Base-by-base conservation (phyloP, 495 filamentous ascomycete species). In the Elasticomyces elasticus region DNA sequence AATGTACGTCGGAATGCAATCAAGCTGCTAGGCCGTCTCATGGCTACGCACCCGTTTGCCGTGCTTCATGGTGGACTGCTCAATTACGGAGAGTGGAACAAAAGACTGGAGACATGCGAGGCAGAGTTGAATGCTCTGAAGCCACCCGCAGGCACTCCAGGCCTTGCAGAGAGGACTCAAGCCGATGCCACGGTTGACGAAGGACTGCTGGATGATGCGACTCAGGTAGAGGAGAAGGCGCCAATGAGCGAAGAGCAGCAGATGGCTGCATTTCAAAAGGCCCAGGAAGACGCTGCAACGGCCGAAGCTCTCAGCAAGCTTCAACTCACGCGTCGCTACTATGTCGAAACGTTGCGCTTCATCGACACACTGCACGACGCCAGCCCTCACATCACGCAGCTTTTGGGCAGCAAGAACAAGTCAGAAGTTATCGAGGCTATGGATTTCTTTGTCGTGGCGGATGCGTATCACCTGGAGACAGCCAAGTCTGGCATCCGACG, bases 371-470 rank as follows among this genome's bases (percentile, higher is more conserved):
- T 99, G 17, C 89, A 95, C 62, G 76, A 80, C 12, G 86, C 86
- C 28, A 90, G 88, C 0, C 72, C 69, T 1, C 76, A 82, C 12
- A 80, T 97, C 17, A 86, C 83, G 55, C 91, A 95, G 68, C 77
- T 99, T 5, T 76, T 99, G 10, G 83, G 85, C 5, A 91, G 90
- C 13, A 87, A 85, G 64, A 99, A 97, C 72, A 97, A 97, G 74
- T 94, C 84, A 56, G 92, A 99, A 67, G 86, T 95, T 23, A 95
- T 97, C 52, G 94, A 97, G 64, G 94, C 92, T 2, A 99, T 99
- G 89, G 92, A 99, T 63, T 97, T 92, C 69, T 94, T 97, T 62
- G 87, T 90, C 53, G 81, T 95, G 27, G 79, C 91, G 31, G 89
- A 99, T 68, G 89, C 87, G 6, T 96, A 96, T 77, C 90, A 90